phyloP scores from a whole-genome alignment of 148 eudicot genomes.

The Mesembryanthemum crystallinum region DNA sequence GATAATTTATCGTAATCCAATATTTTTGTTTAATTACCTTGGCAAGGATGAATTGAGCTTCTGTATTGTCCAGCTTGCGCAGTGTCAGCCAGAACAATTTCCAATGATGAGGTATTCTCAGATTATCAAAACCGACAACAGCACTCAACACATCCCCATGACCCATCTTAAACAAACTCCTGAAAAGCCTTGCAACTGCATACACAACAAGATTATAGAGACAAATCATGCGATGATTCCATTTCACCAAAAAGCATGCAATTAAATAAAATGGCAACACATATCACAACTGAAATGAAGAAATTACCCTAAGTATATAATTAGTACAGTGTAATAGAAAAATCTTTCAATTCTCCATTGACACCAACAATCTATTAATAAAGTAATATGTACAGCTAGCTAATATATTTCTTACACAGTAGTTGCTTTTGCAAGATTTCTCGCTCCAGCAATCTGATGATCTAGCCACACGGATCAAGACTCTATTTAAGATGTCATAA shows the following conservation, averaged over 20 bases:
- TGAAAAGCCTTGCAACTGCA: slow-evolving; percentile 10
- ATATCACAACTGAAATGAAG: too few relatives aligned
- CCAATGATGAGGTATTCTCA: neutral
- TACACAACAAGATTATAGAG: too few relatives aligned
- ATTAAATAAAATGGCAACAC: too few relatives aligned
- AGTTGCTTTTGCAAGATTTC: neutral
- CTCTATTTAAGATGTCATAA: slow-evolving; percentile 10
- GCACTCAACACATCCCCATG: slow-evolving; percentile 2
- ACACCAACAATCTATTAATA: too few relatives aligned
- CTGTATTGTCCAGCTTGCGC: slow-evolving; percentile 7
- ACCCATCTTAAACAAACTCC: slow-evolving; percentile 5
- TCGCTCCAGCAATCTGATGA: slow-evolving; percentile 16
- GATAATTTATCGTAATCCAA: too few relatives aligned
- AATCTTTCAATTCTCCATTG: too few relatives aligned
- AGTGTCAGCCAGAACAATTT: slow-evolving; percentile 7
- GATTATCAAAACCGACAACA: neutral
- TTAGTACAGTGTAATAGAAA: too few relatives aligned
- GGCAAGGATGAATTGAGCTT: slow-evolving; percentile 15
- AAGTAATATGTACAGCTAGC: too few relatives aligned
- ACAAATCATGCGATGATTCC: too few relatives aligned
- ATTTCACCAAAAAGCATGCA: too few relatives aligned
- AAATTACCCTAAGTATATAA: too few relatives aligned
- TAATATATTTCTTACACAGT: slow-evolving; percentile 12
- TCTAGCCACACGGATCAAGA: slow-evolving; percentile 9
- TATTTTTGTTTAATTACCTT: too few relatives aligned